Evolutionary conservation across 2,329 filamentous ascomycete genomes (phyloP).

Genomic region (Thermomyces lanuginosus): DNA sequence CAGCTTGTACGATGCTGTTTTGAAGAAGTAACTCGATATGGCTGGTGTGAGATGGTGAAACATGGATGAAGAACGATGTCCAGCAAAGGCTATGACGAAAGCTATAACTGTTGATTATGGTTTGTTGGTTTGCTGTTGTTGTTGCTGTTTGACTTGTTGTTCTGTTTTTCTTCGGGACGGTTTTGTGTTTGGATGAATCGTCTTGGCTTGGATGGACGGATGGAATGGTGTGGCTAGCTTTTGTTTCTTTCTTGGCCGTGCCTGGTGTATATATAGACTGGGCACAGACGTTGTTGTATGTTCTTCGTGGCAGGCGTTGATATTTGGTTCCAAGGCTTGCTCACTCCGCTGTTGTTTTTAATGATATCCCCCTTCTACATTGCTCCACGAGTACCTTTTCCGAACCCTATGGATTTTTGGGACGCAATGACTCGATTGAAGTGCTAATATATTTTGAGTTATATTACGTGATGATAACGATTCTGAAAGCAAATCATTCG

Average conservation of each 20-base stretch:
- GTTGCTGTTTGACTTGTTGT: background rate
- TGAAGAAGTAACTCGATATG: slow-evolving; percentile 20
- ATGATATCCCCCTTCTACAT: too few relatives aligned
- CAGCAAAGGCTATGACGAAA: too few relatives aligned
- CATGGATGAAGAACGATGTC: slow-evolving; percentile 3
- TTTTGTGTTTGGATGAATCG: slow-evolving; percentile 6
- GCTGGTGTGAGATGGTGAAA: slow-evolving; percentile 3
- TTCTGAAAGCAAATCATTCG: slow-evolving; percentile 4
- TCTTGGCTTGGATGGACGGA: slow-evolving; percentile 6
- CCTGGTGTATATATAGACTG: too few relatives aligned
- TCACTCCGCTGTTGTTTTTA: background rate
- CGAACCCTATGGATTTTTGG: too few relatives aligned
- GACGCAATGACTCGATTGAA: too few relatives aligned
- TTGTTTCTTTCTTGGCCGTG: slow-evolving; percentile 1
- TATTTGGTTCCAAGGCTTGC: background rate
- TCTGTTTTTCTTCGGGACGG: slow-evolving; percentile 4
- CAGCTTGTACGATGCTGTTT: slow-evolving; percentile 31
- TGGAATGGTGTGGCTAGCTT: background rate
- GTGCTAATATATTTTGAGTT: background rate
- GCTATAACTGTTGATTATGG: too few relatives aligned
- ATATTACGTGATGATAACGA: background rate
- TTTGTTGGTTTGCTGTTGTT: background rate
- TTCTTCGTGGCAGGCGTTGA: too few relatives aligned
- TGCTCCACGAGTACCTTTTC: too few relatives aligned
- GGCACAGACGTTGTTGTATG: too few relatives aligned